Base-by-base conservation (phyloP, 2,329 filamentous ascomycete species). In the Cryphonectria parasitica region DNA sequence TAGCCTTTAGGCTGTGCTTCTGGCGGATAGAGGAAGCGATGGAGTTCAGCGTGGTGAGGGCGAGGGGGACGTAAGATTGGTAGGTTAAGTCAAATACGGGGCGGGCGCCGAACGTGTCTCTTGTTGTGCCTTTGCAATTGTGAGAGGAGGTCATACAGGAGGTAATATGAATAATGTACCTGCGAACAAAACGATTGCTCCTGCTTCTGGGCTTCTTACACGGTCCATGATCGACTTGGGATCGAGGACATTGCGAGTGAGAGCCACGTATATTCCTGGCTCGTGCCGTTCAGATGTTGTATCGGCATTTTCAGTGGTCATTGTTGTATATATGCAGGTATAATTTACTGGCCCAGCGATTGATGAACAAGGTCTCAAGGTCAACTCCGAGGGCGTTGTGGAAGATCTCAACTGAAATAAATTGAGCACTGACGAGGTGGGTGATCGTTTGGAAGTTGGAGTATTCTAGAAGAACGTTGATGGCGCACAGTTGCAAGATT, bases 71-170 rank as follows among this genome's bases (percentile, higher is more conserved):
- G 80, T 97, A 97, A 11, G 93, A 88, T 25, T 89, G 89, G 82
- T 97, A 97, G 67, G 90, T 84, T 1, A 97, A 88, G 67, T 92
- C 88, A 45, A 89, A 89, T 71, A 97, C 92, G n/a, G 90, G 84
- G 72, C 91, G 90, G 70, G 87, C 85, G 67, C 83, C 85, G 80
- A 96, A 96, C 76, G 85, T 90, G 81, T 95, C 90, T 70, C 93
- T 86, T 2, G 93, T 97, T 0, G 91, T 94, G 68, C 92, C 92
- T 70, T 39, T 64, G 36, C 36, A 49, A 10, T 49, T 28, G n/a
- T 25, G 34, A 25, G 43, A 36, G 11, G 15, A 66, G 28, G 19
- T 19, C n/a, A 17, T 22, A 10, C 1, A 25, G 39, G 36, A 19
- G 31, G 11, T 13, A 13, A 25, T 22, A 22, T 22, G 25, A 10